Evolutionary conservation across 148 eudicot genomes (phyloP).

Genomic region (Camellia sinensis): DNA sequence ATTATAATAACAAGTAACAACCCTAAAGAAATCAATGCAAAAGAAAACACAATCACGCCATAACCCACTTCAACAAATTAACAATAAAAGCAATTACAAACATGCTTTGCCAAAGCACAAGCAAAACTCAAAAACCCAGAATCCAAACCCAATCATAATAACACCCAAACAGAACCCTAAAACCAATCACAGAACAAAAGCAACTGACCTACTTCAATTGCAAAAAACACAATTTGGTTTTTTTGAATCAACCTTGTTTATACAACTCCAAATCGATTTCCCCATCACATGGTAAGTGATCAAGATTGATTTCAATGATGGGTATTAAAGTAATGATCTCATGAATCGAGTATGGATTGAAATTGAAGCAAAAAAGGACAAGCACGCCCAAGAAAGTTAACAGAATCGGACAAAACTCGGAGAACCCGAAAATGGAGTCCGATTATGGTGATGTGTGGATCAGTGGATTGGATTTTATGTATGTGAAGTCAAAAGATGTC

Average conservation of each 20-base stretch:
- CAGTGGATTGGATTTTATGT: background rate
- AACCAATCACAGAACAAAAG: background rate
- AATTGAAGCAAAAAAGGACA: constrained; percentile 8
- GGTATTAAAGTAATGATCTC: background rate
- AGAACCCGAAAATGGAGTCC: background rate
- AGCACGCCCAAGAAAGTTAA: constrained; percentile 10
- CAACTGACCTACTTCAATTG: constrained; percentile 2
- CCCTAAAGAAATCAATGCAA: background rate
- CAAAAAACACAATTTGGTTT: constrained; percentile 6
- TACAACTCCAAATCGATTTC: background rate
- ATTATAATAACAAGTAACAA: background rate
- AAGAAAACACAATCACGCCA: constrained; percentile 15
- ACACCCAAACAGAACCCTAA: background rate
- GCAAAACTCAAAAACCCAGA: constrained; percentile 10
- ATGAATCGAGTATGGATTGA: constrained; percentile 4
- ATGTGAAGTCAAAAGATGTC: background rate
- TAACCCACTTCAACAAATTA: constrained; percentile 8
- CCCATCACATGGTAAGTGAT: background rate
- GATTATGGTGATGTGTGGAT: background rate
- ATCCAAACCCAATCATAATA: constrained; percentile 5
- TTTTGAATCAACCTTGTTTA: background rate
- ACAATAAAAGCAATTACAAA: background rate
- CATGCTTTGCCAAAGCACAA: background rate
- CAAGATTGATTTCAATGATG: background rate
- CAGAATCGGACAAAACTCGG: constrained; percentile 9